These are phyloP conservation scores for Eucalyptus camaldulensis DNA, from an alignment of 345 rosid species.

Conservation along the genomic window DNA sequence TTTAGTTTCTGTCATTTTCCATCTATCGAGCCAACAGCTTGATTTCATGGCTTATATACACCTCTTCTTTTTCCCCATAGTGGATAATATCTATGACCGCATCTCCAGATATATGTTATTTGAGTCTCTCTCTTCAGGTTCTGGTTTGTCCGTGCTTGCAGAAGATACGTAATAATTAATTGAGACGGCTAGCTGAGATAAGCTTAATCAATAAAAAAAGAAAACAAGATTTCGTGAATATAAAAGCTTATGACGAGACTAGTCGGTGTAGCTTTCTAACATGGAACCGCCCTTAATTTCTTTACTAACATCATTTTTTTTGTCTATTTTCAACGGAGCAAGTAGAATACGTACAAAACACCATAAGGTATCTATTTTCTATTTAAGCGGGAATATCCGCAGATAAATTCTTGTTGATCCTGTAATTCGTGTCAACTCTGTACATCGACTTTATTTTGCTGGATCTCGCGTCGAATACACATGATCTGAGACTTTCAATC, in stretches of 20 bases:
- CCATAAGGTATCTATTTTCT: background rate
- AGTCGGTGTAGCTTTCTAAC: background rate
- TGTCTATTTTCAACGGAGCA: background rate
- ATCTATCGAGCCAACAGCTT: background rate
- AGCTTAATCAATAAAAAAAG: too few species aligned
- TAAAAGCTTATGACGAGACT: background rate
- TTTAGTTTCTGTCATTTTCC: background rate
- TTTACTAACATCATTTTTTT: background rate
- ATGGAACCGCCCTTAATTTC: background rate
- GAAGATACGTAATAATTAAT: too few species aligned
- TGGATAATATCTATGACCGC: too few species aligned
- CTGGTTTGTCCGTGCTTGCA: too few species aligned
- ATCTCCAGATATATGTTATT: too few species aligned
- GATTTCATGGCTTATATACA: too few species aligned
- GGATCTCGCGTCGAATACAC: accelerated
- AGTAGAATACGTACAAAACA: background rate
- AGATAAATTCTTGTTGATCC: background rate
- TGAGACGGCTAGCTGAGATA: background rate
- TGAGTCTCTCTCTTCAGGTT: too few species aligned
- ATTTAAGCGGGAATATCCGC: background rate
- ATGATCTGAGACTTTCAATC: background rate
- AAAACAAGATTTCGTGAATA: background rate
- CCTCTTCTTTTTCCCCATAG: too few species aligned
- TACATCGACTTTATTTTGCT: background rate
- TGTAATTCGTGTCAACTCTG: background rate